Evolutionary conservation across 495 filamentous ascomycete genomes (phyloP).

Genomic region (Cairneyella variabilis): DNA sequence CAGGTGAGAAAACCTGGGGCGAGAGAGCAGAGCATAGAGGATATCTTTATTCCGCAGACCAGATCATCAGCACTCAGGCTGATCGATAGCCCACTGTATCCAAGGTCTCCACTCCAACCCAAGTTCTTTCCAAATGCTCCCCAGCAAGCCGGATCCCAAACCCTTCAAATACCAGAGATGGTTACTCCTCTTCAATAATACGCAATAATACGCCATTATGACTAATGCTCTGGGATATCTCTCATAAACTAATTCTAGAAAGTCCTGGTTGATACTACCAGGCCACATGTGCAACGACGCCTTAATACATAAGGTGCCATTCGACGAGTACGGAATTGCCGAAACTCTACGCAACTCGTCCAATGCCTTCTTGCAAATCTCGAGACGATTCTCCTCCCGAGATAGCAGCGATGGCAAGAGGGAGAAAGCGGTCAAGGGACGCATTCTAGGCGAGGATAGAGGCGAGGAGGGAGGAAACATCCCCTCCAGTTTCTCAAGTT

Average conservation of each 20-base stretch:
- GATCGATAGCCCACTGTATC: conserved; percentile 22
- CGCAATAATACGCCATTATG: conserved; percentile 35
- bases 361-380: conserved; percentile 8
- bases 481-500: conserved; percentile 6
- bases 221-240: conserved; percentile 34
- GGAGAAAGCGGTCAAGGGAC: neutral
- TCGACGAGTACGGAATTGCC: conserved; percentile 18
- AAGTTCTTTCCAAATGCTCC: conserved; percentile 27
- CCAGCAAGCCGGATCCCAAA: conserved; percentile 28
- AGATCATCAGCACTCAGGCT: neutral
- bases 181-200: conserved; percentile 28
- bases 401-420: neutral
- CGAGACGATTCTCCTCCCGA: conserved; percentile 18
- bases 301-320: conserved; percentile 9
- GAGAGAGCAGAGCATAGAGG: too few relatives aligned
- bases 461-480: conserved; percentile 4
- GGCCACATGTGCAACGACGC: conserved; percentile 31
- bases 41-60: too few relatives aligned
- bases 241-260: conserved; percentile 26
- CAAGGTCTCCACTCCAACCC: conserved; percentile 29
- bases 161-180: conserved; percentile 32
- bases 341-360: conserved; percentile 13
- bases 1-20: too few relatives aligned
- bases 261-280: conserved; percentile 26
- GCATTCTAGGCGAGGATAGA: neutral